Base-by-base conservation (phyloP, 805 yeast genomes). In the Millerozyma miso region DNA sequence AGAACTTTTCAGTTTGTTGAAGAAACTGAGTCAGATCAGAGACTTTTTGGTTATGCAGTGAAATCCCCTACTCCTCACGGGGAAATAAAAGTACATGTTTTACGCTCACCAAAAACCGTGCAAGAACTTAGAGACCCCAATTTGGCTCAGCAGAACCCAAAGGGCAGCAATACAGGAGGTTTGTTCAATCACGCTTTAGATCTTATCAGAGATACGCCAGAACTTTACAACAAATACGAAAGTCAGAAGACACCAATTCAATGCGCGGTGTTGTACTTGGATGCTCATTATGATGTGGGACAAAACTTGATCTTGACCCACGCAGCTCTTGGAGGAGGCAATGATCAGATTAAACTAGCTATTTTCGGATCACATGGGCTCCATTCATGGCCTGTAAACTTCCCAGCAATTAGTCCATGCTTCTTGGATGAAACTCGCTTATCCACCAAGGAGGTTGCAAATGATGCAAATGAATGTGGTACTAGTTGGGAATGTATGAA, bases 251-350 rank as follows among this genome's bases (percentile, higher is more conserved):
- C 75, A 6, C 83, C 83, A 1, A 75, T 75, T 2, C 87, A 86
- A 53, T 95, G 93, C 17, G 97, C 98, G 0, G 91, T 86, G 17
- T 71, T 91, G 59, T 83, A 81, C 51, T 60, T 89, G 51, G 99
- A 93, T 63, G 74, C 95, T 1, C 89, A 84, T 56, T 93, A 88
- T 85, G 95, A 90, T 59, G 62, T 68, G 2, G 54, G 64, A 34
- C 62, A 65, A 26, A 70, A 79, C 15, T 63, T 85, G 49, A 81
- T 93, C 38, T 60, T 80, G 31, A 88, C 88, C 2, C 98, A 93
- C 65, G 97, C 97, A 2, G 98, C 98, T 0, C 66, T 91, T 14
- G 98, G 98, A 37, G 98, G 98, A 20, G 93, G 93, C 10, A 74
- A 75, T 19, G 82, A 74, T 34, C 69, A 79, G 35, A 68, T 88